Evolutionary conservation across 2,329 filamentous ascomycete species (phyloP).

Genomic region (Penicillium sp.): DNA sequence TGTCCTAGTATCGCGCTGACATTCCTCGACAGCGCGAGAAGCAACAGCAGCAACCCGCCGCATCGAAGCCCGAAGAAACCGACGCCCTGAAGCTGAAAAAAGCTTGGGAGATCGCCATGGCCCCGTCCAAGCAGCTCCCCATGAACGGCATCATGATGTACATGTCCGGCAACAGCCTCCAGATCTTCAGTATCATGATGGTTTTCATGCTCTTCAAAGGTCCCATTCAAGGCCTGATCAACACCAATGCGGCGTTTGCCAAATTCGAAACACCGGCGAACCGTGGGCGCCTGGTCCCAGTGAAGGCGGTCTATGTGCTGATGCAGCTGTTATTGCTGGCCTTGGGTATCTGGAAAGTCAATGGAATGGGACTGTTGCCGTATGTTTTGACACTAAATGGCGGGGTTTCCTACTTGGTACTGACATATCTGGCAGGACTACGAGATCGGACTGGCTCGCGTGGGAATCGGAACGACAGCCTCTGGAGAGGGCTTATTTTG

Average conservation of each 20-base stretch:
- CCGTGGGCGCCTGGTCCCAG: slow-evolving; percentile 65
- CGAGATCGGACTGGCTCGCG: slow-evolving; percentile 92
- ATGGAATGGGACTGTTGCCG: slow-evolving; percentile 91
- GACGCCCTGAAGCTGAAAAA: slow-evolving; percentile 97
- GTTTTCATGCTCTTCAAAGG: slow-evolving; percentile 99
- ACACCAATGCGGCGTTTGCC: slow-evolving; percentile 81
- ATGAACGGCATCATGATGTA: slow-evolving; percentile 99
- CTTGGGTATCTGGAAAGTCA: slow-evolving; percentile 92
- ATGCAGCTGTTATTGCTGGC: slow-evolving; percentile 82
- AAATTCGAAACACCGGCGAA: slow-evolving; percentile 83
- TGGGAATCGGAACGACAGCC: slow-evolving; percentile 78
- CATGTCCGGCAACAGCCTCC: slow-evolving; percentile 97
- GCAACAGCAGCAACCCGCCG: slow-evolving; percentile 29
- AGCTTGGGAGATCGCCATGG: slow-evolving; percentile 94
- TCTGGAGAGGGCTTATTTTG: slow-evolving; percentile 61
- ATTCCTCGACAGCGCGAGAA: slow-evolving; percentile 25
- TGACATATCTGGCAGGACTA: slow-evolving; percentile 59
- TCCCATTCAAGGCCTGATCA: slow-evolving; percentile 76
- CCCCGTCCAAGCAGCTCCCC: slow-evolving; percentile 85
- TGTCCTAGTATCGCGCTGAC: slow-evolving; percentile 1
- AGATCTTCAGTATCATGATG: slow-evolving; percentile 99
- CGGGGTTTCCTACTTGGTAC: background rate
- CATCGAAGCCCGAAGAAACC: slow-evolving; percentile 66
- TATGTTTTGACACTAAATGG: slow-evolving; percentile 47
- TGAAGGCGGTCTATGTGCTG: slow-evolving; percentile 80